Evolutionary conservation across 148 eudicot species (phyloP), one percentile per base, ranked within the genome.

Genomic region (Cornus suecica): DNA sequence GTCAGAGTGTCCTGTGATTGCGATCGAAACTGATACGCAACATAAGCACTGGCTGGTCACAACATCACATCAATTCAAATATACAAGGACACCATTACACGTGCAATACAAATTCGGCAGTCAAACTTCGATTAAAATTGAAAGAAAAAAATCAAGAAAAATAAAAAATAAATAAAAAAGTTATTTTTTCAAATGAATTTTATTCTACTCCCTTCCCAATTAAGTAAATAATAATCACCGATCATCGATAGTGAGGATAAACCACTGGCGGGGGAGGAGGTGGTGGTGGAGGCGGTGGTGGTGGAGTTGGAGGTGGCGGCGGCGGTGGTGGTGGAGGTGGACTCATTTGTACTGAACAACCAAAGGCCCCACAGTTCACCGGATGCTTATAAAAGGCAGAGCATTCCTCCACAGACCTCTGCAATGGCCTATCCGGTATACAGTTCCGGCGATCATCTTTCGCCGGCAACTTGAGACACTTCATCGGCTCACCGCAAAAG

Each of bases 371-470:
- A 25, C 94, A 90, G 45, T 77, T 80, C 24, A 87, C 86, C 8
- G 88, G 93, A 30, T 75, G 65, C 31, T 82, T 73, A 51, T 80
- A 81, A 31, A 85, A 83, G 0, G 84, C 84, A 45, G 77, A 54
- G 34, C 96, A 91, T 73, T 86, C 87, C 37, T 66, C 67, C 68
- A 29, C 48, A 0, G 92, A 78, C 34, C 92, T 30, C 77, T 91
- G 95, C 4, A 23, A n/a, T 0, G 90, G 92, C 68, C 90, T 78
- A 6, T 29, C 27, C 18, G 91, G 88, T 0, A 89, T 78, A 69
- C 95, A 91, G 76, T 91, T 91, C 31, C 69, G 41, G 67, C 20
- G 79, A 58, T 92, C 94, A 73, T 90, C 86, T 24, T 68, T 82
- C 0, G 64, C 86, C 70, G 80, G 31, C 68, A 90, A 78, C 29